Evolutionary conservation across 164 flowering plant species (phyloP).

Genomic region (Protea cynaroides): DNA sequence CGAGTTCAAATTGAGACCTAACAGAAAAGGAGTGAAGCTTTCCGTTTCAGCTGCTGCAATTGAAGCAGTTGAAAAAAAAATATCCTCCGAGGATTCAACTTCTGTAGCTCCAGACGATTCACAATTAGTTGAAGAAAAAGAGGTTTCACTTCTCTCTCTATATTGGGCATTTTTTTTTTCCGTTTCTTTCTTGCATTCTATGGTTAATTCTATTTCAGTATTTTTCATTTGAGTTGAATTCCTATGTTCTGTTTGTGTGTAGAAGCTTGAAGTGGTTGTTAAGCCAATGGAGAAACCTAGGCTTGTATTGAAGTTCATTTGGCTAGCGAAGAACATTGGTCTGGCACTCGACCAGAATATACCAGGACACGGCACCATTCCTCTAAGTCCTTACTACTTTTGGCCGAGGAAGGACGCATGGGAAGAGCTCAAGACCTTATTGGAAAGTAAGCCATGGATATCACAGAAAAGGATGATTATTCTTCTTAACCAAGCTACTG

Average conservation of each 20-base stretch:
- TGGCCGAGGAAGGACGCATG: slow-evolving; percentile 99
- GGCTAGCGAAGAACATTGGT: slow-evolving; percentile 97
- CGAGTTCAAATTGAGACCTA: slow-evolving; percentile 2
- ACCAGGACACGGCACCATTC: slow-evolving; percentile 84
- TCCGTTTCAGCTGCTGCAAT: slow-evolving; percentile 16
- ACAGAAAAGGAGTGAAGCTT: slow-evolving; percentile 9
- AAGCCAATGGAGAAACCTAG: slow-evolving; percentile 65
- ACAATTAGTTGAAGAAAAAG: slow-evolving; percentile 11
- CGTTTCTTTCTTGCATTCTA: neutral
- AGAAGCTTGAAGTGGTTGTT: slow-evolving; percentile 57
- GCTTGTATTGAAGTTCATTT: slow-evolving; percentile 86
- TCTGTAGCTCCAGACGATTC: neutral
- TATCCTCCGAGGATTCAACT: slow-evolving; percentile 1
- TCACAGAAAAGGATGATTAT: slow-evolving; percentile 81
- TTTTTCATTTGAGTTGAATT: neutral
- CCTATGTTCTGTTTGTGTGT: slow-evolving; percentile 2
- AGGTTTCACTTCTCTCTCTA: slow-evolving; percentile 9
- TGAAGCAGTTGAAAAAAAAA: slow-evolving; percentile 14
- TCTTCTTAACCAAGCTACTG: slow-evolving; percentile 96
- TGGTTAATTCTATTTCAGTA: neutral
- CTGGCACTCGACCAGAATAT: slow-evolving; percentile 68
- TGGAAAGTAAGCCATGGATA: slow-evolving; percentile 94
- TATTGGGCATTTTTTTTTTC: neutral
- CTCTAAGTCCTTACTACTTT: slow-evolving; percentile 90
- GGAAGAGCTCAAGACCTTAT: slow-evolving; percentile 76